Evolutionary conservation across 306 rosid species (phyloP).

Genomic region (Dalbergia cochinchinensis): DNA sequence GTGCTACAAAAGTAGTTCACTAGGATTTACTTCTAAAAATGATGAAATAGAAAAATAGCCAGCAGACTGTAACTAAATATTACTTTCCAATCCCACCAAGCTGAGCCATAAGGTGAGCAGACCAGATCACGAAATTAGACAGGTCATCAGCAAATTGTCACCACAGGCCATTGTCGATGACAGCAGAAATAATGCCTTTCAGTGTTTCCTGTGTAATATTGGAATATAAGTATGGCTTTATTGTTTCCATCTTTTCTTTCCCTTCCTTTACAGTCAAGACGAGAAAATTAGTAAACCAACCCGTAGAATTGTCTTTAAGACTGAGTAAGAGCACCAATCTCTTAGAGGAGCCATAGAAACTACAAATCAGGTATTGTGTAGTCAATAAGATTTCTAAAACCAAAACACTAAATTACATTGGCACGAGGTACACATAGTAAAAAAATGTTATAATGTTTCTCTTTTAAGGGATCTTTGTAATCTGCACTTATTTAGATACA

Average conservation of each 20-base stretch:
- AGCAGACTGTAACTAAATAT: background rate
- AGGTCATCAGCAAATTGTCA: slow-evolving; percentile 42
- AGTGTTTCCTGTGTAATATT: slow-evolving; percentile 76
- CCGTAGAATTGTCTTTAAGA: slow-evolving; percentile 89
- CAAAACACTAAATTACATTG: background rate
- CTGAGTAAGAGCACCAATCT: slow-evolving; percentile 89
- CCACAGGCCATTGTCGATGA: slow-evolving; percentile 72
- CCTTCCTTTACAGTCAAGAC: background rate
- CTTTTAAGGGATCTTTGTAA: slow-evolving; percentile 17
- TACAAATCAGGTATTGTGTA: slow-evolving; percentile 52
- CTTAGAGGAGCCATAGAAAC: slow-evolving; percentile 69
- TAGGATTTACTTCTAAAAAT: background rate
- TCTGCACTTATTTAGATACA: background rate
- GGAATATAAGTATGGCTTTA: slow-evolving; percentile 15
- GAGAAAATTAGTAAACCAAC: slow-evolving; percentile 30
- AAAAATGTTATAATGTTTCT: background rate
- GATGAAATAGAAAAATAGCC: background rate
- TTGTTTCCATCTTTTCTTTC: background rate
- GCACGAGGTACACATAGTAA: background rate
- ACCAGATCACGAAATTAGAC: slow-evolving; percentile 13
- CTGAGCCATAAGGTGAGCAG: slow-evolving; percentile 26
- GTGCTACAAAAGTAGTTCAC: background rate
- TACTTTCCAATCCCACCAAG: slow-evolving; percentile 6
- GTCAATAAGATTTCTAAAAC: slow-evolving; percentile 26
- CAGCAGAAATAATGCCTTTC: slow-evolving; percentile 77